Evolutionary conservation across 2,329 filamentous ascomycete genomes (phyloP), one percentile per base, ranked within the genome.

Genomic region (Ascochyta clinopodiicola): DNA sequence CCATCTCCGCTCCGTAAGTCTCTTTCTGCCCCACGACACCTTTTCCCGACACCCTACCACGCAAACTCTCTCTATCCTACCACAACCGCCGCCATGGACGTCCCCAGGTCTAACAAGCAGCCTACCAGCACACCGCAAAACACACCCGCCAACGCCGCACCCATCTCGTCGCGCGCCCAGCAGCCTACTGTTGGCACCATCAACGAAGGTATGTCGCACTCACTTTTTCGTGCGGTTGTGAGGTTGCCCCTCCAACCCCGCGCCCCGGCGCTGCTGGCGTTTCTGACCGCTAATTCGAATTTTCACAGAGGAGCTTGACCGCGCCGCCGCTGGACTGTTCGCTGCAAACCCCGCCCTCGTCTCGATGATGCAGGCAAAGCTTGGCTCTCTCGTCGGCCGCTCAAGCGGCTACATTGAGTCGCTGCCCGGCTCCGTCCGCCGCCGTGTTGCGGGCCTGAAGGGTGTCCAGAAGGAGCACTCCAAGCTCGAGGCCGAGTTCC

Each of bases 391-490:
- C 57, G 91, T 99, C 71, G 95, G 95, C 72, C 89, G 90, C 67
- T 96, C 96, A 47, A 99, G 95, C 52, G 95, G 95, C 71, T 99
- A 99, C 80, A 92, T 99, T 77, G 95, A 99, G 84, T 96, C 91
- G 22, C 89, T 99, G 17, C 95, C 95, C 57, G 83, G 88, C 54
- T 86, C 89, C 57, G 93, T 99, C 70, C 92, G 93, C 78, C 91
- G 91, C 76, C 93, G 95, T 74, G 94, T 99, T 64, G 88, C 93
- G 60, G 96, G 95, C 67, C 85, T 99, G 61, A 97, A 98, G 83
- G 96, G 94, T 67, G 92, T 99, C 69, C 95, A 99, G 81, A 97
- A 97, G 81, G 93, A 98, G 72, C 95, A 99, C 82, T 91, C 94
- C 59, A 97, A 98, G 82, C 88, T 99, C 69, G 96, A 99, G 84